A percentile compares a stretch with the other conserved stretches of the same genome.
Evolutionary conservation across 2,329 filamentous ascomycete genomes (phyloP).

Genomic region (Diaporthe sp.): DNA sequence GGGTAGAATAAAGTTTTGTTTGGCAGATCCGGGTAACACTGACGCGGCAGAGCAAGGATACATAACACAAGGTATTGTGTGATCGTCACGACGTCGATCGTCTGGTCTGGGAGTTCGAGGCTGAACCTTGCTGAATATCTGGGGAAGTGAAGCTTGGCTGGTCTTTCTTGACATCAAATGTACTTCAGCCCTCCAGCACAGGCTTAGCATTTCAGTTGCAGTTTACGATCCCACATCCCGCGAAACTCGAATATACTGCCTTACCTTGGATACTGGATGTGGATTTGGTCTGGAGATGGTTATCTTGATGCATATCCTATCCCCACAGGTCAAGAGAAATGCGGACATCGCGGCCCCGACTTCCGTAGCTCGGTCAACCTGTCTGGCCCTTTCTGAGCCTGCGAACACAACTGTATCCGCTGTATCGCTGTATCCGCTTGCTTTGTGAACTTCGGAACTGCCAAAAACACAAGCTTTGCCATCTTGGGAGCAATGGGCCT

Average conservation of each 20-base stretch:
- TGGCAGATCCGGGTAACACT: constrained; percentile 12
- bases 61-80: neutral
- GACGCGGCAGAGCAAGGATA: constrained; percentile 18
- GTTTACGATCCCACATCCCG: neutral
- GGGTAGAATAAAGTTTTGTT: constrained; percentile 12
- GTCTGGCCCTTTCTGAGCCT: neutral
- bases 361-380: too few relatives aligned
- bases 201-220: neutral
- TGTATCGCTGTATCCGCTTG: neutral
- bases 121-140: constrained; percentile 14
- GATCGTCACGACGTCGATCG: constrained; percentile 14
- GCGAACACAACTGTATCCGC: too few relatives aligned
- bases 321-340: neutral
- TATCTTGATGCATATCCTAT: neutral
- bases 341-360: neutral
- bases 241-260: neutral
- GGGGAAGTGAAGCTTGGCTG: constrained; percentile 7
- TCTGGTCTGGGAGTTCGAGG: constrained; percentile 1
- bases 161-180: neutral
- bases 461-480: constrained; percentile 11
- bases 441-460: neutral
- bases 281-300: neutral
- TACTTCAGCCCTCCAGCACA: neutral
- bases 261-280: neutral
- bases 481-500: neutral